Base-by-base conservation (phyloP, 305 asterid genomes). In the Plantago lanceolata region DNA sequence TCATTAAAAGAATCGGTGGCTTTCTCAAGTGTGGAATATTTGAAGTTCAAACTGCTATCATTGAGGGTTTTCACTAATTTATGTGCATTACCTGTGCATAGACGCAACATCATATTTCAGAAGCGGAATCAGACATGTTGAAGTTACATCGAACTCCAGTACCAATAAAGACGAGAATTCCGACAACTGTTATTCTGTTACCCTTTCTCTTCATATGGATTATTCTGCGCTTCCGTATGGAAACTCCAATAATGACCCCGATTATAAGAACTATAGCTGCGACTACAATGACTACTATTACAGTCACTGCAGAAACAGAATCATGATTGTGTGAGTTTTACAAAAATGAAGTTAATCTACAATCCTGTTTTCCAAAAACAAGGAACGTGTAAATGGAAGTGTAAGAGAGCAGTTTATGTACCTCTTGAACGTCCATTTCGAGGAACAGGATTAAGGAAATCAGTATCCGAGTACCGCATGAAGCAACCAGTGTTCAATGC, bases 21-120 rank as follows among this genome's bases (percentile, higher is more conserved):
- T 72, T 82, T 84, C 62, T 86, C 95, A 2, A 86, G 86, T 14
- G 85, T 77, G 29, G 89, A 82, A 48, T 84, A 77, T 60, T 84
- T 86, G 85, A 84, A 84, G 79, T 80, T 84, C 75, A 86, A 74
- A 81, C 87, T 82, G 59, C 79, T 82, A 66, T 80, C 83, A 16
- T 73, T 53, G 4, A 84, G 90, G 55, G 82, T 77, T 73, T 77
- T 82, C 40, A 68, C 81, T 73, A 80, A 55, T 68, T 82, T 84
- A 21, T 66, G 71, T 12, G 72, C 82, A 56, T 82, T 75, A 57
- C 83, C 76, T 71, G 82, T 69, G 69, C 79, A 76, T 70, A 64
- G 29, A 12, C 37, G 59, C 20, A 29, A 16, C 31, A 20, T 2
- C 47, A 40, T 33, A 13, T 11, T 40, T 13, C 2, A 12, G 12